Evolutionary conservation across 2,329 filamentous ascomycete genomes (phyloP), one percentile per base, ranked within the genome.

Genomic region (Ascosphaera apis): DNA sequence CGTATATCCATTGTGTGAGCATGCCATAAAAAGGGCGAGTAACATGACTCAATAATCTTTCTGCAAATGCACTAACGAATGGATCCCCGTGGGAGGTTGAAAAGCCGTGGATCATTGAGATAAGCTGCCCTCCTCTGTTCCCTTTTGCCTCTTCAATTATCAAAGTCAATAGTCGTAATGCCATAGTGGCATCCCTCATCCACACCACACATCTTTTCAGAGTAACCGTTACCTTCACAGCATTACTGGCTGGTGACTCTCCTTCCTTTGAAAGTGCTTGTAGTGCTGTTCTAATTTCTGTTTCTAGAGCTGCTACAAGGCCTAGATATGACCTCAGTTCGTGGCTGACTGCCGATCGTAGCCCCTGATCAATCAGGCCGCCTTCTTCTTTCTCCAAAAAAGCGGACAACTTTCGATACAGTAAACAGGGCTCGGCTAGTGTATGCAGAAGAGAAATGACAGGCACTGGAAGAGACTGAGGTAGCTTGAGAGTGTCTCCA

Each of bases 151-250:
- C 80, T 50, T 95, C 84, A 0, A 91, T 82, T 48, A 98, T 92
- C 39, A 92, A 56, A 47, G 81, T 91, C 78, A 98, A 84, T 37
- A 98, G 62, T 12, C 88, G 72, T 45, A 98, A 57, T 1, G 84
- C 88, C 76, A 95, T 91, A 1, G 88, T 98, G 4, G 88, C 82
- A 54, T 98, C 91, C 45, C 86, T 72, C 6, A 84, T 95, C 91
- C 91, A 98, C 16, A 98, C 78, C 2, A 98, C 78, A 47, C 86
- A 95, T 51, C 88, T 67, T 54, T 95, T 95, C 35, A 98, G 61
- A 0, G 88, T 98, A 11, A 98, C 86, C 1, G 84, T 83, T 1
- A 80, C 76, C 47, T 84, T 88, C 3, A 69, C 68, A 25, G 43
- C 41, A 28, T 51, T 48, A 23, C 28, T 30, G 1, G 40, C 27